Base-by-base conservation (phyloP, 2,329 filamentous ascomycete species). In the Ophiocordyceps unilateralis region DNA sequence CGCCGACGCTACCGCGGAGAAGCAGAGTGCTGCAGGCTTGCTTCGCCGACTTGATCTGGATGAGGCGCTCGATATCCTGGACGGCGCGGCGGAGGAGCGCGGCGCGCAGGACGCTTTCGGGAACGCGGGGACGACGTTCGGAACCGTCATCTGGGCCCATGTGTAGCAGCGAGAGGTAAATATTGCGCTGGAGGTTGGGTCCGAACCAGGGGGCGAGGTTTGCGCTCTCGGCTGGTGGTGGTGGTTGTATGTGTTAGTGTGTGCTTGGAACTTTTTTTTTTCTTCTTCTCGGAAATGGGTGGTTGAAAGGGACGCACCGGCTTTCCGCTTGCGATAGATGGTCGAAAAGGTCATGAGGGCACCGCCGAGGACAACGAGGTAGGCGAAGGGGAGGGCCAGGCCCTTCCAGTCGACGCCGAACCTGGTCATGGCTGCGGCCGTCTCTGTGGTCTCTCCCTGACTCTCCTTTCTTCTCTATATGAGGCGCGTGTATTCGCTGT, bases 131-230 rank as follows among this genome's bases (percentile, higher is more conserved):
- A 5, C 72, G 62, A 60, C 88, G 86, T 56, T 74, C 65, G 44
- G 37, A 22, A 10, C 72, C 72, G 28, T 68, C 64, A 50, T 73
- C 70, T 43, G 75, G 69, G 44, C 76, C 72, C 57, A 91, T 72
- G 65, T 98, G 87, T 42, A 95, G 72, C 36, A 98, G 78, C 39
- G 87, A 87, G 47, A 94, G 76, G 69, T 96, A 98, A 58, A 98
- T 77, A 63, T 98, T 88, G 63, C 89, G 84, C 63, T 91, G 83
- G 42, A 93, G 70, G 60, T 98, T 88, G 42, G 82, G 74, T 21
- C 81, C 80, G 64, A 98, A 98, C 89, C 91, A 98, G 52, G 89
- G 87, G 51, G 83, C 86, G 47, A 98, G 78, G 51, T 83, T 85
- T 43, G 85, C 81, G 54, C 83, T 82, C 66, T 86, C 78, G 50